Percentiles rank a stretch among this genome's conserved stretches.
phyloP scores from a whole-genome alignment of 805 yeast genomes.

The Zygotorulaspora chibaensis region DNA sequence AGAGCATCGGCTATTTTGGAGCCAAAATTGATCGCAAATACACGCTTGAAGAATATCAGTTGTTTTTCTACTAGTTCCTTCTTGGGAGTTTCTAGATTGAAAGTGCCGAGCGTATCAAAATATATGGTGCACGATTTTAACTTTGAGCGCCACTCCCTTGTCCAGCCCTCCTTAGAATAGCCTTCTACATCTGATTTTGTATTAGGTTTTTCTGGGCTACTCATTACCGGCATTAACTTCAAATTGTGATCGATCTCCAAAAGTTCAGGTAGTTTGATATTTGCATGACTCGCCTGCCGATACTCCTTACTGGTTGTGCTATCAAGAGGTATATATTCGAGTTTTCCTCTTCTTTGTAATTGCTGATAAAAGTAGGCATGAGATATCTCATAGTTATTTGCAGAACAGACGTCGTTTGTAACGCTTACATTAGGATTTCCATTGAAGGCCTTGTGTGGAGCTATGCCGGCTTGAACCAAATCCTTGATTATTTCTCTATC shows the following conservation, averaged over 20 bases:
- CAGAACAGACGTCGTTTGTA: conserved; percentile 31
- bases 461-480: conserved; percentile 23
- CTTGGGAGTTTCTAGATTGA: not conserved
- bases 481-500: conserved; percentile 10
- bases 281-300: not conserved
- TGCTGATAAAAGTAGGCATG: conserved; percentile 26
- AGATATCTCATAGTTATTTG: conserved; percentile 25
- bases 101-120: conserved; percentile 8
- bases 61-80: not conserved
- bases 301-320: conserved; percentile 1
- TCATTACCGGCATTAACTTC: not conserved
- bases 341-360: conserved; percentile 20
- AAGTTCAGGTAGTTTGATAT: too few species aligned
- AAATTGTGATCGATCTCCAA: not conserved
- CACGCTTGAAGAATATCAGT: conserved; percentile 4
- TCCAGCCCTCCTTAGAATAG: conserved; percentile 14
- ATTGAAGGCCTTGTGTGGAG: conserved; percentile 19
- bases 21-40: conserved; percentile 10
- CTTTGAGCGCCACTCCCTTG: conserved; percentile 12
- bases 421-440: conserved; percentile 18
- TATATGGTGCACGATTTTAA: conserved; percentile 10
- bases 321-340: conserved; percentile 14
- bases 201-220: not conserved
- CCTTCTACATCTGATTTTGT: not conserved
- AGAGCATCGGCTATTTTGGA: conserved; percentile 7